Base-by-base conservation (phyloP, 306 rosid genomes). In the Parietaria judaica region DNA sequence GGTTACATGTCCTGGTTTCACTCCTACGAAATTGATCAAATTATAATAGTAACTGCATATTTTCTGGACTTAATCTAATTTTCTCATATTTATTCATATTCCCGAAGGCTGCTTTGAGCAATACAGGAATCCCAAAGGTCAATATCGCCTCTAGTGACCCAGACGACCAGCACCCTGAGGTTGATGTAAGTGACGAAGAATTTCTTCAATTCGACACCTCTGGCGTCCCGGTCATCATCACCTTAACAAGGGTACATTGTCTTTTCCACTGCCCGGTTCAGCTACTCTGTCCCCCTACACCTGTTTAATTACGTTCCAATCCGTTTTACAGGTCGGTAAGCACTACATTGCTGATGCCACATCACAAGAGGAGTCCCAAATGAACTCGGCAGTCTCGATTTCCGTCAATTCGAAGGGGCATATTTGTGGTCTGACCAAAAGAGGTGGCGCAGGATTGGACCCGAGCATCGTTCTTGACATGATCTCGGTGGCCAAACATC, bases 281-380 rank as follows among this genome's bases (percentile, higher is more conserved):
- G 6, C 14, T n/a, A 5, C 35, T 5, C 46, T 34, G 36, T 45
- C 70, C 64, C 12, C 12, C 9, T 13, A 8, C 38, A 11, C 15
- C 53, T 10, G 15, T 7, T 49, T 4, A 4, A 4, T 39, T 53
- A 23, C 31, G 31, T 14, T 63, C 73, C 60, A 14, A 62, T 70
- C 16, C 66, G 14, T 60, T 68, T 74, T 47, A 0, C 65, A 89
- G 95, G 68, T 87, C 36, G 95, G 96, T 15, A 81, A 66, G 70
- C 91, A 91, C 78, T 91, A 87, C 66, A 80, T 91, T 48, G 95
- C 83, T 48, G 96, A 91, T 67, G 89, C 96, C 47, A 85, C 95
- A 6, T 62, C 79, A 48, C 96, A 87, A 78, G 97, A 91, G 78
- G 97, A 91, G 60, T 83, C 95, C 44, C 92, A 91, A 65, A 87